Conservation (phyloP, 192 early-diverging fungal genomes). For the Coemansia sp. region DNA sequence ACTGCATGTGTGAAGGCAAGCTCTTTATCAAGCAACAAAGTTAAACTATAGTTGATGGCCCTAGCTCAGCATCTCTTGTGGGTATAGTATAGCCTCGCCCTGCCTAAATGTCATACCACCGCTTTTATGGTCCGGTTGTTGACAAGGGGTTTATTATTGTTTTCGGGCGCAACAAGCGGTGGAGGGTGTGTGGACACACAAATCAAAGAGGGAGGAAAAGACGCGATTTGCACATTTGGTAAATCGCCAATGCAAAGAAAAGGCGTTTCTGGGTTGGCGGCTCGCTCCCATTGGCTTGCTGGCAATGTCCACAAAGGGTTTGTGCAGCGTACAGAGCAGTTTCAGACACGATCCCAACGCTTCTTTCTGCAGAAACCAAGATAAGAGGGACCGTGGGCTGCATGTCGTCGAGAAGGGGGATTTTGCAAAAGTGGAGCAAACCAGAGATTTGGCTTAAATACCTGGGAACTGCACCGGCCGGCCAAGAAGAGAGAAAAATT, state of each 20-base stretch:
- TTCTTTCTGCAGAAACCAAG: neutral
- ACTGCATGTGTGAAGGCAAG: neutral
- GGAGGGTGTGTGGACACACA: neutral
- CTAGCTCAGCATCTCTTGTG: neutral
- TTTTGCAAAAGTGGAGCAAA: neutral
- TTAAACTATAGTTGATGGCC: neutral
- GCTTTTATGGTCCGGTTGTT: too few species aligned
- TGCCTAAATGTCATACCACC: too few species aligned
- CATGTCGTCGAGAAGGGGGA: neutral
- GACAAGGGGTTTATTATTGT: too few species aligned
- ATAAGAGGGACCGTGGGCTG: neutral
- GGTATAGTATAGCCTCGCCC: too few species aligned
- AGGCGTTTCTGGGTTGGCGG: neutral
- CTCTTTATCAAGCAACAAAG: too few species aligned
- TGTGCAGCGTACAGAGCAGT: neutral
- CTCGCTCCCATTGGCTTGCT: neutral
- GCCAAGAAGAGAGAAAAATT: neutral
- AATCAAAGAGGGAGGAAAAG: neutral
- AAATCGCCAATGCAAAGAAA: neutral
- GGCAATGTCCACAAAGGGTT: neutral
- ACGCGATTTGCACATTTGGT: neutral
- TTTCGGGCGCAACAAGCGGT: neutral
- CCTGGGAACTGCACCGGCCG: neutral
- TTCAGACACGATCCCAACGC: neutral
- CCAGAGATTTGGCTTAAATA: neutral